Evolutionary conservation across 805 yeast genomes (phyloP), one percentile per base, ranked within the genome.

Genomic region (Lipomyces mesembrius): DNA sequence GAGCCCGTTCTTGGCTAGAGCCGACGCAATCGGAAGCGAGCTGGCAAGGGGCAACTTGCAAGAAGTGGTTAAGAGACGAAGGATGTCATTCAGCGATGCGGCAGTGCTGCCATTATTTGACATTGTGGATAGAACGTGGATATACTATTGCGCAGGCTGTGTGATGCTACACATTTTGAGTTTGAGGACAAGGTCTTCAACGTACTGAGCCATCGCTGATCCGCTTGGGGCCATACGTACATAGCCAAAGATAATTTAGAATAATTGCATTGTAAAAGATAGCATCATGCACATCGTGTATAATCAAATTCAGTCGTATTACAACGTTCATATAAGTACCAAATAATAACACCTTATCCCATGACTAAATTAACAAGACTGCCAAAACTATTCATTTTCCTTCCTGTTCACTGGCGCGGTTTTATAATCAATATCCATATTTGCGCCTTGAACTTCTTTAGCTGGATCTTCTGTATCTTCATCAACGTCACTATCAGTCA

Each of bases 401-500:
- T 25, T 2, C 32, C 34, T 29, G 3, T 52, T 5, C 27, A 25
- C 35, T 12, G 11, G 6, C 55, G 9, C 34, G 9, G 34, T 11
- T 25, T 22, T 35, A 8, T 29, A 9, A 52, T 9, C 7, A 52
- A 52, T 2, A 12, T 52, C 34, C 55, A 8, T 12, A 9, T 17
- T 20, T 22, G 22, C 55, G 17, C 12, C 55, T 22, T 52, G 55
- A 52, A 12, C 55, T 43, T 52, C 53, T 49, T 49, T 22, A n/a
- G 3, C 27, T 49, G 53, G 32, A 52, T 7, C 34, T 11, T 29
- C 34, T 52, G 34, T 14, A 12, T 52, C 34, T 6, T 63, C 60
- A 5, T 64, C 68, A 8, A 39, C 61, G 7, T 68, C 71, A 27
- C 65, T 68, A 9, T 66, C 70, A 3, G 63, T 60, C 70, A 68